Base-by-base conservation (phyloP, 2,329 filamentous ascomycete genomes). In the Trichophyton verrucosum region DNA sequence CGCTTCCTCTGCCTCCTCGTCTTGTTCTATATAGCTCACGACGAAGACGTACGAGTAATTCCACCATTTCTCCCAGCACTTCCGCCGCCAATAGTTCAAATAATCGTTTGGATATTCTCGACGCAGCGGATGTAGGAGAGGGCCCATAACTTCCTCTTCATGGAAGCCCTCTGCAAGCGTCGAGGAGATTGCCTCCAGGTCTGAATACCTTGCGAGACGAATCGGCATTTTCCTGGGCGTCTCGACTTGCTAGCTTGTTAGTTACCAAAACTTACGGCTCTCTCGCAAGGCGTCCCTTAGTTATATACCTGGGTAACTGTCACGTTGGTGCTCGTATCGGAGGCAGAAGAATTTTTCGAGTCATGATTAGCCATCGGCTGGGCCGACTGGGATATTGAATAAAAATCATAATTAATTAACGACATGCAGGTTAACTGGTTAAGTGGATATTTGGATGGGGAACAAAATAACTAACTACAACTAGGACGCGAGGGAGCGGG, bases 81-180 rank as follows among this genome's bases (percentile, higher is more conserved):
- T 17, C 8, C 49, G 49, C 13, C 49, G 49, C 49, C 49, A 53
- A 13, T 53, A 53, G 22, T 38, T 36, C 22, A 58, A 15, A 17
- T 57, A 62, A 33, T 62, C 61, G 17, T 59, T 33, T 17, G 61
- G 61, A 40, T 38, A 62, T 33, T 62, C 51, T 9, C 58, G 22
- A 33, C 61, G 40, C 27, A 58, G 47, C 1, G 61, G 61, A 42
- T 58, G 58, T 1, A 62, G 9, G 46, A 17, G 24, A 42, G 42
- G 49, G 3, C 57, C 42, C 47, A 62, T 38, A 15, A 56, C 61
- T n/a, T 62, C 61, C 13, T 53, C 49, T n/a, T 30, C 22, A 33
- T 53, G 27, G 22, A 53, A 53, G 8, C 49, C 49, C 44, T 62
- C 58, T 15, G 57, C 22, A n/a, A 62, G 58, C 22, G 58, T 53